Conservation (phyloP, 257 asterid genomes). For the Asclepias syriaca region DNA sequence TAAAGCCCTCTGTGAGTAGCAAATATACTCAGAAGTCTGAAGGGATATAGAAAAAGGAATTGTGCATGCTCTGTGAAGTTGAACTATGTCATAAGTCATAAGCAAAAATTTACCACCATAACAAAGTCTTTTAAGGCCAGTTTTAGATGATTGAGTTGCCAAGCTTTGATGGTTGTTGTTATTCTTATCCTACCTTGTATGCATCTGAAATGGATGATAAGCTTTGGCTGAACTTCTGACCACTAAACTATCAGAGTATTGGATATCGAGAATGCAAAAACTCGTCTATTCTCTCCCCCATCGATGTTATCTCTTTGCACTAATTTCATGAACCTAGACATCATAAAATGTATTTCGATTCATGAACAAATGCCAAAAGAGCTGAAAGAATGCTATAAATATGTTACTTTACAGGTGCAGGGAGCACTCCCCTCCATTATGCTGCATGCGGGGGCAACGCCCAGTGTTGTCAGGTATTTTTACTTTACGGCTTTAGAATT, state of each 20-base stretch:
- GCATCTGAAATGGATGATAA: not conserved
- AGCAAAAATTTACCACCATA: not conserved
- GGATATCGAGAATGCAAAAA: not conserved
- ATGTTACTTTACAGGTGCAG: slow-evolving; percentile 52
- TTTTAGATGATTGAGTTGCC: not conserved
- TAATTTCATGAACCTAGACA: not conserved
- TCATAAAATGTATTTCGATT: not conserved
- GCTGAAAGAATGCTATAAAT: not conserved
- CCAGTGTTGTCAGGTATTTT: slow-evolving; percentile 78
- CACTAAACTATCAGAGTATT: not conserved
- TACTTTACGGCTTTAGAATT: slow-evolving; percentile 11
- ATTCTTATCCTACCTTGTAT: not conserved
- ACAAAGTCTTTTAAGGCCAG: not conserved
- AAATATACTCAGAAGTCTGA: not conserved
- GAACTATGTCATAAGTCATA: not conserved
- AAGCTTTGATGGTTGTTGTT: not conserved
- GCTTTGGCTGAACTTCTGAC: not conserved
- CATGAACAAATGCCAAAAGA: not conserved
- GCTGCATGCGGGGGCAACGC: slow-evolving; percentile 94
- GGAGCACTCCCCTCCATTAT: slow-evolving; percentile 88
- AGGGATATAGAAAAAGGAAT: not conserved
- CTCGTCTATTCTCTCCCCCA: not conserved
- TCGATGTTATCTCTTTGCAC: not conserved
- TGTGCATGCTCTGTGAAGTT: not conserved
- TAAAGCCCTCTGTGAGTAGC: not conserved